Percentiles rank a stretch among this genome's conserved stretches.
Evolutionary conservation across 2,329 filamentous ascomycete species (phyloP).

Genomic region (Fusarium continuum): DNA sequence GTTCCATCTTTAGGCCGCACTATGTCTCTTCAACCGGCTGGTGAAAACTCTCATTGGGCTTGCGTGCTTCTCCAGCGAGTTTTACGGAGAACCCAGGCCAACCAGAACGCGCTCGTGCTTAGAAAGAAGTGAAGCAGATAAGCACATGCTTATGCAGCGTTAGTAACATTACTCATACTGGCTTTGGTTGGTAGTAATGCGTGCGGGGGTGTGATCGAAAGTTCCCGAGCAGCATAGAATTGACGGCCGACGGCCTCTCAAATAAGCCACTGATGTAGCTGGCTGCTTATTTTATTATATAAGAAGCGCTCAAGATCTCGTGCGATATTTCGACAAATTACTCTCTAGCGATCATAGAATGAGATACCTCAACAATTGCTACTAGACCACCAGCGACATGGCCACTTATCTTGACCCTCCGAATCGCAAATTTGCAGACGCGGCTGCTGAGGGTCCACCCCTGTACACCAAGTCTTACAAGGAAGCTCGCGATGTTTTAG

Average conservation of each 20-base stretch:
- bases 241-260: background rate
- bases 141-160: slow-evolving; percentile 16
- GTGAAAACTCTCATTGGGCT: background rate
- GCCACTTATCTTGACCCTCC: slow-evolving; percentile 16
- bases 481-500: slow-evolving; percentile 20
- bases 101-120: background rate
- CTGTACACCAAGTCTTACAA: slow-evolving; percentile 22
- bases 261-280: background rate
- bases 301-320: background rate
- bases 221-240: background rate
- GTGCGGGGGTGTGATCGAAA: background rate
- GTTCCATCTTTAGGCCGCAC: background rate
- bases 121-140: background rate
- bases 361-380: accelerated
- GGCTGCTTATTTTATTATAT: background rate
- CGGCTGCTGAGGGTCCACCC: background rate
- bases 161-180: background rate
- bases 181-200: background rate
- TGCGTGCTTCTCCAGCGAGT: background rate
- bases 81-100: accelerated
- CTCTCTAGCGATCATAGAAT: too few species aligned
- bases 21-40: background rate
- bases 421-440: slow-evolving; percentile 16
- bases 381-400: background rate
- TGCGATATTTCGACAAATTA: background rate